Evolutionary conservation across 495 filamentous ascomycete genomes (phyloP), one percentile per base, ranked within the genome.

Genomic region (Lasiosphaeria ovina): DNA sequence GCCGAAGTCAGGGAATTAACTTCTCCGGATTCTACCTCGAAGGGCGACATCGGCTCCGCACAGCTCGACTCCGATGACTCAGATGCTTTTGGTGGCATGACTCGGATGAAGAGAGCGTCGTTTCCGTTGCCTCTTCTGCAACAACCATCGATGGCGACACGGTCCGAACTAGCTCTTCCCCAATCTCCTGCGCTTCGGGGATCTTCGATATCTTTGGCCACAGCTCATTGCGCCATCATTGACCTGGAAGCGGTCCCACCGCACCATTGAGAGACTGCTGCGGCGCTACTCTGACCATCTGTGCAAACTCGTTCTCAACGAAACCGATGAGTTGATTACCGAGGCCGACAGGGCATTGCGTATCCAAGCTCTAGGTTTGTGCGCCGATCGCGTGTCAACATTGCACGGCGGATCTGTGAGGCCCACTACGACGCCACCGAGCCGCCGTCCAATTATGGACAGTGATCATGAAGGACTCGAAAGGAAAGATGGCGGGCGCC

Each of bases 361-460:
- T 5, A 40, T 55, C 14, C 53, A 42, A 11, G 53, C 35, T 24
- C 53, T 35, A 40, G 53, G 36, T 59, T 59, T 44, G 35, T 59
- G 11, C 57, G 57, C 48, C 16, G 57, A 53, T 40, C 57, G 7
- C 57, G 57, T 1, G 32, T 52, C 14, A 59, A 59, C 50, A 24
- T 59, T 44, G 57, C 57, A 6, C 57, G 34, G 35, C 34, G 57
- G n/a, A 49, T 59, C 33, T 52, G 44, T 9, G 57, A 59, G 36
- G 57, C 57, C 8, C 48, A 59, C 49, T 35, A 42, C 35, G 48
- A 36, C 40, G 31, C 35, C 36, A n/a, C 53, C 12, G 53, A 55
- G 3, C 53, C 34, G n/a, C 53, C 1, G 35, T 42, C 53, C 14
- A 10, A 1, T 16, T 34, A 42, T 34, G n/a, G 35, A 36, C 35